A percentile compares a stretch with the other conserved stretches of the same genome.
phyloP scores from a whole-genome alignment of 2,329 filamentous ascomycete genomes.

The Dothidotthia symphoricarpi region DNA sequence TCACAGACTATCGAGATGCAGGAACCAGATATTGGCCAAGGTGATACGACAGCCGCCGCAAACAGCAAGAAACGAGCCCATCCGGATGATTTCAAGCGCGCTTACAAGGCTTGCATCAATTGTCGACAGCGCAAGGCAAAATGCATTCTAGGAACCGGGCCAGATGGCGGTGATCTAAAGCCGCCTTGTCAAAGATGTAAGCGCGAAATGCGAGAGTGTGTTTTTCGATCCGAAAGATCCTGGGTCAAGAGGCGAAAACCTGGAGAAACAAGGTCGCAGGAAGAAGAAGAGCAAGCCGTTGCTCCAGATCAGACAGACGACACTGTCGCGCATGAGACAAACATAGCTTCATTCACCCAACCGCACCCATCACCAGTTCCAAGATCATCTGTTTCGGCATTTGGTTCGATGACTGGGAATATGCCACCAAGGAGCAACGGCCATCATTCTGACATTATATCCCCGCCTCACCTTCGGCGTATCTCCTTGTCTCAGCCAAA shows the following conservation, averaged over 20 bases:
- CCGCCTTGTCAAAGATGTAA: conserved; percentile 51
- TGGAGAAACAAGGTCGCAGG: conserved; percentile 26
- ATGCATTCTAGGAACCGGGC: conserved; percentile 49
- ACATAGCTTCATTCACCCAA: conserved; percentile 8
- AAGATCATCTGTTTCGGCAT: conserved; percentile 25
- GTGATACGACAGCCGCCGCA: not conserved
- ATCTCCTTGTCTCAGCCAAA: conserved; percentile 37
- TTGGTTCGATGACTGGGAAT: conserved; percentile 9
- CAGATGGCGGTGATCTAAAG: conserved; percentile 43
- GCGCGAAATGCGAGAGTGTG: conserved; percentile 52
- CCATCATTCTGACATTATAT: conserved; percentile 30
- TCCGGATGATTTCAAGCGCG: conserved; percentile 50
- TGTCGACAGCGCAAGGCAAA: conserved; percentile 55
- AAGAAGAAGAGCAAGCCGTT: conserved; percentile 17
- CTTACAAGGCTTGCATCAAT: conserved; percentile 56
- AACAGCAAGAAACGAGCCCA: conserved; percentile 36
- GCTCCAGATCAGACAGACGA: not conserved
- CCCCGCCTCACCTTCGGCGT: conserved; percentile 31
- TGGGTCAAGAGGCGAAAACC: conserved; percentile 42
- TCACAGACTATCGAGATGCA: no score
- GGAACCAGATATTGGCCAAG: no score
- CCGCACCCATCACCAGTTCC: conserved; percentile 21
- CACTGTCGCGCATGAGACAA: conserved; percentile 7
- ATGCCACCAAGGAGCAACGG: conserved; percentile 23
- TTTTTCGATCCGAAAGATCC: conserved; percentile 44